Base-by-base conservation (phyloP, 2,329 filamentous ascomycete species). In the Tympanopsis confertula region DNA sequence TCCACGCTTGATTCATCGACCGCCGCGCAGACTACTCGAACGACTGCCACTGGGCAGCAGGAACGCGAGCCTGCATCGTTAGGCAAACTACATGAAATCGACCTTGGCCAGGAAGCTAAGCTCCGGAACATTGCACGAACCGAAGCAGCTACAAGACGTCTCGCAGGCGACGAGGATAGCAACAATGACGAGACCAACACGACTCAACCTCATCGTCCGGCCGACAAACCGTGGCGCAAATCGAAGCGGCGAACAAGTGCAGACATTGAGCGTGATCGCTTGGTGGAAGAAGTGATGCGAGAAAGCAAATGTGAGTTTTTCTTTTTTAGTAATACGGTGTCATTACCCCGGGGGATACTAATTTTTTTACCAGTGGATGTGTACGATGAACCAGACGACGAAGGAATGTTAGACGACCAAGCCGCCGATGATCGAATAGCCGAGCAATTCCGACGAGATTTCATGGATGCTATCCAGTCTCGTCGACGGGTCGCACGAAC, bases 81-180 rank as follows among this genome's bases (percentile, higher is more conserved):
- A 32, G 70, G 70, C 14, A 74, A 70, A 50, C 54, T 76, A 10
- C 61, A 71, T 39, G 71, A 76, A 50, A 69, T 76, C 35, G 69
- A 74, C 42, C 59, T 75, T 5, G 68, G 66, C 1, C 59, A 67
- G 13, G 50, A 54, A n/a, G 48, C 53, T 13, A 45, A 49, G 12
- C 41, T 47, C 35, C 48, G 46, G 38, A 56, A 55, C 30, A 47
- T 55, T 20, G 45, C 49, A 38, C 46, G 48, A 5, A 56, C 53
- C 5, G 49, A 58, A 42, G 53, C 55, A 19, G 56, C 56, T 3
- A 63, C 62, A 38, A 61, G 58, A 41, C 58, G 54, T 29, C 51
- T 68, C 20, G 56, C 55, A 12, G 53, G 54, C 15, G 50, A 56
- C 17, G 51, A 54, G 20, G 45, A 39, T 5, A 19, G 50, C 54